phyloP scores from a whole-genome alignment of 1,284 basidiomycete genomes.

The Mycena sp. region DNA sequence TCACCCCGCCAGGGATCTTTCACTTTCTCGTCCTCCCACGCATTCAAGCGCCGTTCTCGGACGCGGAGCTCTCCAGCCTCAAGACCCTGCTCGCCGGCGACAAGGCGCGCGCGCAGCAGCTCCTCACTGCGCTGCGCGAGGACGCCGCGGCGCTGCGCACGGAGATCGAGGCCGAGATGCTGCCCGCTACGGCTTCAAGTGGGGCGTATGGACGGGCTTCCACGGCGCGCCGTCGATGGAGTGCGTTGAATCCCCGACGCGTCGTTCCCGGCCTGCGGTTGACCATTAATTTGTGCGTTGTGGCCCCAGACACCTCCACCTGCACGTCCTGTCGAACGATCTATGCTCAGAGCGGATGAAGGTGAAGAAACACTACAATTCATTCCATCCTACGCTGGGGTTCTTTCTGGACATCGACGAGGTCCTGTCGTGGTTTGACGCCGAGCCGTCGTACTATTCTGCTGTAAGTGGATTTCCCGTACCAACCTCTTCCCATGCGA shows the following conservation, averaged over 20 bases:
- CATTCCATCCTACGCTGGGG: slow-evolving; percentile 88
- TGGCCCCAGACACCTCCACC: slow-evolving; percentile 87
- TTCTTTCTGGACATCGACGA: slow-evolving; percentile 88
- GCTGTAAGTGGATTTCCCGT: slow-evolving; percentile 50
- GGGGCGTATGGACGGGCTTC: slow-evolving; percentile 87
- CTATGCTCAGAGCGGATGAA: slow-evolving; percentile 81
- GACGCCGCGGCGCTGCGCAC: slow-evolving; percentile 64
- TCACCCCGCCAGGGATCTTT: slow-evolving; percentile 71
- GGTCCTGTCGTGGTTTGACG: slow-evolving; percentile 80
- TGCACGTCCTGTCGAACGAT: slow-evolving; percentile 91
- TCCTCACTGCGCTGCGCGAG: slow-evolving; percentile 65
- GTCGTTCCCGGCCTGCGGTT: slow-evolving; percentile 8
- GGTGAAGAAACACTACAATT: slow-evolving; percentile 94
- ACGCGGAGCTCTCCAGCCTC: slow-evolving; percentile 63
- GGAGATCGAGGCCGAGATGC: slow-evolving; percentile 86
- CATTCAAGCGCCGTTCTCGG: slow-evolving; percentile 45
- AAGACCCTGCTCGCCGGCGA: slow-evolving; percentile 67
- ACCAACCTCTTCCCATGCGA: neutral
- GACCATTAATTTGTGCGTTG: too few relatives aligned
- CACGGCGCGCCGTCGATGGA: slow-evolving; percentile 86
- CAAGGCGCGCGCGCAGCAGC: slow-evolving; percentile 58
- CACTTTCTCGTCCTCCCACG: slow-evolving; percentile 87
- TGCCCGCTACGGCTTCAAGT: slow-evolving; percentile 78
- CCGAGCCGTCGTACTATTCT: slow-evolving; percentile 60
- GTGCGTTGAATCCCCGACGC: slow-evolving; percentile 52